phyloP scores from a whole-genome alignment of 2,329 filamentous ascomycete species.

The Atkinsonella texensis region DNA sequence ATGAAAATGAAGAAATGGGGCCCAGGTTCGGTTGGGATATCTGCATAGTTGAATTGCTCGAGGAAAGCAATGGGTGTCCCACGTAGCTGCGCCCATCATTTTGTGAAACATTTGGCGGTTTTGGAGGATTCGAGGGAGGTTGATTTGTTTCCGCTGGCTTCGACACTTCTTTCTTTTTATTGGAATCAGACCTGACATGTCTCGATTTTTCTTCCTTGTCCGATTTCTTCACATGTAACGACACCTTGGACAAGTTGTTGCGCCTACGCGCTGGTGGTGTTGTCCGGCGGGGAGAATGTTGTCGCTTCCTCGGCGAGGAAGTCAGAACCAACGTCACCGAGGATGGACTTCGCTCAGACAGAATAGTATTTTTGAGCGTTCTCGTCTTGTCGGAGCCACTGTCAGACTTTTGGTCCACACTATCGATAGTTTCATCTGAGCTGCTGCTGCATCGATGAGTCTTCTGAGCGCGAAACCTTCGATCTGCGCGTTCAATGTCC shows the following conservation, averaged over 20 bases:
- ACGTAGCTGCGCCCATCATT: neutral
- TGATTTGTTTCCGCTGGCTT: neutral
- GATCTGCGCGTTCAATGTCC: slow-evolving; percentile 5
- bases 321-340: neutral
- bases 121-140: neutral
- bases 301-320: neutral
- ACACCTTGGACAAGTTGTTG: neutral
- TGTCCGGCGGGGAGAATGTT: neutral
- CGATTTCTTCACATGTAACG: neutral
- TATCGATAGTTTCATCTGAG: slow-evolving; percentile 2
- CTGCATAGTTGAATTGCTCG: neutral
- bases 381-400: neutral
- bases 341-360: neutral
- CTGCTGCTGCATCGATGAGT: neutral
- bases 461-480: neutral
- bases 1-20: neutral
- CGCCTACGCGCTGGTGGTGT: neutral
- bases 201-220: neutral
- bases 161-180: neutral
- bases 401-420: neutral
- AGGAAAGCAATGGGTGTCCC: neutral
- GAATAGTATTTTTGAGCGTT: neutral
- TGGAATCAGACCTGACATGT: neutral
- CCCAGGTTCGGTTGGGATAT: neutral
- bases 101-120: neutral